Base-by-base conservation (phyloP, 2,329 filamentous ascomycete genomes). In the Blumeriella jaapii region DNA sequence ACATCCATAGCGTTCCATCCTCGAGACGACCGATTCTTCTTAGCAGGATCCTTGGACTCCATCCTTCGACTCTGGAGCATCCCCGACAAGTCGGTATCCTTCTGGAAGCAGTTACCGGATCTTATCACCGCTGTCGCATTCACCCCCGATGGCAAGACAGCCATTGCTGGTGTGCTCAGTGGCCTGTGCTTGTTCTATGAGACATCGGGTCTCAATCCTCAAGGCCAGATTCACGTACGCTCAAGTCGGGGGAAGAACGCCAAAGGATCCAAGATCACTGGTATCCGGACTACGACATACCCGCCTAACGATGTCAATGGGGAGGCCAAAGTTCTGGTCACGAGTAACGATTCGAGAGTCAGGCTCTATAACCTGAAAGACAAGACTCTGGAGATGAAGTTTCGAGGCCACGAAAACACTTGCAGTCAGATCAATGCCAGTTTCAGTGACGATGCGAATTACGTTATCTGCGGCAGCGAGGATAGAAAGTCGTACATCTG, bases 181-280 rank as follows among this genome's bases (percentile, higher is more conserved):
- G 91, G 91, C 0, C 62, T 91, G 12, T 93, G 87, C 54, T 71
- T 84, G 46, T 91, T 96, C 48, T 94, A 89, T 58, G 83, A 94
- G 38, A 98, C 91, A 0, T 86, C 96, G 50, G 85, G 85, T 0
- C 61, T 98, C 32, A 91, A 84, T 52, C 74, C 79, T 34, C 73
- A 83, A 46, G 81, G 80, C 1, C 86, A 95, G 54, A 78, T 96
- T 18, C 86, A 94, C 47, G 87, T 95, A n/a, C 78, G 87, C 28
- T 95, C 87, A 0, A 85, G 85, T 0, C 72, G 87, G 40, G 89
- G 91, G 2, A 87, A 86, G 54, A 96, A 95, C 53, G 82, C 87
- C 4, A 95, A 93, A 56, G 89, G 89, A 5, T 94, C 86, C 62
- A 98, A 98, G 56, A 94, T 98, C 48, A 96, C 91, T 0, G 87